Evolutionary conservation across 1,139 yeast species (phyloP).

Genomic region (Dujonia santamariae): DNA sequence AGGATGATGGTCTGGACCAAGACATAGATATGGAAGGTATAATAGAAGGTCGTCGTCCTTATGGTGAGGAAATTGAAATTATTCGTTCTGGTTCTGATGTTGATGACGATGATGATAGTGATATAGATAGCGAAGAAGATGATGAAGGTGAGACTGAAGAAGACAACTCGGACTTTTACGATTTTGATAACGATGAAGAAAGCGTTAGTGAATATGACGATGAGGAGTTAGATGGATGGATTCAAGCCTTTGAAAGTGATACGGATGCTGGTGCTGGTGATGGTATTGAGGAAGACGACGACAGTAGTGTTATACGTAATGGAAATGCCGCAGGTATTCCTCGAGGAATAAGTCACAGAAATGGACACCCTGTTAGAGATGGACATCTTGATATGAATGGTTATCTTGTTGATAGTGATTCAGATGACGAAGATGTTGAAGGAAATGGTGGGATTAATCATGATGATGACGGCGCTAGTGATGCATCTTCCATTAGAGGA

Average conservation of each 20-base stretch:
- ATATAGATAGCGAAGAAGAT: constrained; percentile 19
- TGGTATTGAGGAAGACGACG: constrained; percentile 3
- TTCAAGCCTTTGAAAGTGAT: constrained; percentile 36
- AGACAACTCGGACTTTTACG: constrained; percentile 31
- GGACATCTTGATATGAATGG: constrained; percentile 5
- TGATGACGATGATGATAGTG: constrained; percentile 15
- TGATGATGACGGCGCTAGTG: constrained; percentile 18
- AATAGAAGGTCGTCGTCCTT: constrained; percentile 13
- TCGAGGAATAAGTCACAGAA: constrained; percentile 2
- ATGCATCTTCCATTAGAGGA: constrained; percentile 22
- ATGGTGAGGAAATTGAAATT: constrained; percentile 37
- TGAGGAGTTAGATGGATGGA: constrained; percentile 44
- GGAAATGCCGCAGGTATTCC: neutral
- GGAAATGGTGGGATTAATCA: constrained; percentile 15
- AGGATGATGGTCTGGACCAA: constrained; percentile 10
- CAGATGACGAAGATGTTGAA: too few species aligned
- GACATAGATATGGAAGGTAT: constrained; percentile 13
- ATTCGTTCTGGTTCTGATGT: constrained; percentile 16
- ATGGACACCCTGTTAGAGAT: constrained; percentile 3
- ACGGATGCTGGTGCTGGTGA: constrained; percentile 19
- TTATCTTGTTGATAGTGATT: constrained; percentile 5
- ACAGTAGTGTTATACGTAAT: neutral
- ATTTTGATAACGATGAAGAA: constrained; percentile 27
- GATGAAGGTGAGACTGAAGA: constrained; percentile 30
- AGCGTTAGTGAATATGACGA: constrained; percentile 36